Base-by-base conservation (phyloP, 2,329 filamentous ascomycete genomes). In the Thelonectria olida region DNA sequence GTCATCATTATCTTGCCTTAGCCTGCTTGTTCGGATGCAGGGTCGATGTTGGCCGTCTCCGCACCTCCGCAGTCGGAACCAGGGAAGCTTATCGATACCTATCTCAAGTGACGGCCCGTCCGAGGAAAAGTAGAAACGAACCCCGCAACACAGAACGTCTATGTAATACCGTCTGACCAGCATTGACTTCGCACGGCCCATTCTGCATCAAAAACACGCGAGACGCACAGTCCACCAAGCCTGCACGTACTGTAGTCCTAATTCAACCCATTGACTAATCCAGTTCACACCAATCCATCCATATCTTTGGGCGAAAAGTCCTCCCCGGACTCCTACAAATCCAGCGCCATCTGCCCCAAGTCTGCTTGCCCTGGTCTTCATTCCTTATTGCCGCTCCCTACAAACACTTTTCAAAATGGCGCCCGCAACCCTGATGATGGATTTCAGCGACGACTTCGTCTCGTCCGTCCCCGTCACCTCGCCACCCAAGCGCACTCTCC, bases 401-500 rank as follows among this genome's bases (percentile, higher is more conserved):
- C 47, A 15, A 51, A 42, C 45, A 22, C 56, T 42, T 27, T 34
- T 65, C 41, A 74, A 64, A 66, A 85, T 86, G 84, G 77, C 83
- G 53, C 84, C 84, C 71, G 80, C 82, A 49, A 74, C 84, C 67
- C 75, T 86, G 65, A 82, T 82, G 71, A 80, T 88, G 76, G 86
- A 88, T 73, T 80, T 80, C 39, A 82, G 82, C 65, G 79, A 82
- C 71, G 86, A 88, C 75, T 82, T 87, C 75, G 76, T 74, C 72
- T 62, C 72, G 56, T 70, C 69, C 22, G 48, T 51, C 36, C 47
- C 67, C 58, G 66, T 64, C 62, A 55, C 63, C 28, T 62, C 70
- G 55, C 67, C 70, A 67, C 67, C 73, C 54, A 73, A 75, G 66
- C 88, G 90, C 77, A 95, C 90, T 28, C 89, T 97, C 64, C 88